These are phyloP conservation scores for Leucosporidium yakuticum DNA, from an alignment of 768 basidiomycete genomes.

Conservation along the genomic window DNA sequence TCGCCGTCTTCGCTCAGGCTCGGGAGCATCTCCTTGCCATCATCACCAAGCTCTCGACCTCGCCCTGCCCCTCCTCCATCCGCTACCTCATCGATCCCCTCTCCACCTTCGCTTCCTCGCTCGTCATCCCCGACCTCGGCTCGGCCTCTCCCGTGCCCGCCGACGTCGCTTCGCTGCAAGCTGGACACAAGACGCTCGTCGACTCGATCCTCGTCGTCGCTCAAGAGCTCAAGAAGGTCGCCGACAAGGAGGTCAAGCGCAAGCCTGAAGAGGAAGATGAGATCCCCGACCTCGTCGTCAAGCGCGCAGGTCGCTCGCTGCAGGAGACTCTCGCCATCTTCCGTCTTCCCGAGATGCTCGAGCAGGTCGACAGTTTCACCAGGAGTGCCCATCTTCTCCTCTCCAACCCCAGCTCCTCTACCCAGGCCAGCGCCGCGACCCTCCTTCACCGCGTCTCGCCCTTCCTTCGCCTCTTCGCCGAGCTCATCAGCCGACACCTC, in stretches of 20 bases:
- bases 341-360: constrained; percentile 23
- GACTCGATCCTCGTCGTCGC: constrained; percentile 55
- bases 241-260: not conserved
- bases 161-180: constrained; percentile 12
- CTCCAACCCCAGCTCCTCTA: not conserved
- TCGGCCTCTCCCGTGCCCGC: no score
- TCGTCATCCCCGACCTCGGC: not conserved
- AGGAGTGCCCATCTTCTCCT: constrained; percentile 1
- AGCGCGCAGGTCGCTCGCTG: not conserved
- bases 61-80: constrained; percentile 2
- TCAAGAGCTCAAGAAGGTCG: constrained; percentile 28
- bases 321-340: constrained; percentile 6
- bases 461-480: constrained; percentile 63
- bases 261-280: constrained; percentile 18
- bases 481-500: constrained; percentile 58
- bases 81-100: constrained; percentile 22
- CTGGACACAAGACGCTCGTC: constrained; percentile 49
- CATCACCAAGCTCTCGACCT: constrained; percentile 1
- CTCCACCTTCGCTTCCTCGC: constrained; percentile 4
- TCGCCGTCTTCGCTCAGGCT: not conserved
- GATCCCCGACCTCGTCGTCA: constrained; percentile 24
- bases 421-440: constrained; percentile 7
- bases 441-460: constrained; percentile 55
- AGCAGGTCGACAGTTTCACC: constrained; percentile 15
- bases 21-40: constrained; percentile 5